Evolutionary conservation across 2,329 filamentous ascomycete genomes (phyloP).

Genomic region (Fusarium sp.): DNA sequence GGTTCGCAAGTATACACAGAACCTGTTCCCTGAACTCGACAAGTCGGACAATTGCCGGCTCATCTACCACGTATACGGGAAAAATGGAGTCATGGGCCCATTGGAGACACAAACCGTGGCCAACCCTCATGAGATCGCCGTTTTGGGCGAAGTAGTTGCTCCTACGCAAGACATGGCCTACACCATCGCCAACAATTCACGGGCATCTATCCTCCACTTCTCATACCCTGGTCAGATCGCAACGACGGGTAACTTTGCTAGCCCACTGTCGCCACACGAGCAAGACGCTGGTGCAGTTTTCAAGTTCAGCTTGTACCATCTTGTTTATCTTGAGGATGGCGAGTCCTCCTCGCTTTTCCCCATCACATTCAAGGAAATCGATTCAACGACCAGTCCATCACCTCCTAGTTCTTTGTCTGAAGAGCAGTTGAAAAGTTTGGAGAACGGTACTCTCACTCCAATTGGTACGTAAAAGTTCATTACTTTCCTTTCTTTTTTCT

Average conservation of each 20-base stretch:
- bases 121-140: conserved; percentile 55
- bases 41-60: conserved; percentile 51
- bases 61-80: conserved; percentile 59
- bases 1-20: conserved; percentile 45
- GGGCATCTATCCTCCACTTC: conserved; percentile 57
- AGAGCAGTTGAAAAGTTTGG: neutral
- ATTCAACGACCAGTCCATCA: neutral
- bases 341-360: conserved; percentile 4
- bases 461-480: neutral
- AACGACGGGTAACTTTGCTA: conserved; percentile 62
- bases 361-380: neutral
- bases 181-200: conserved; percentile 55
- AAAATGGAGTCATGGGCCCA: conserved; percentile 51
- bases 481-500: too few species aligned
- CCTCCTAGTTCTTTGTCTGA: neutral
- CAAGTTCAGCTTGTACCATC: conserved; percentile 60
- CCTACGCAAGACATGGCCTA: conserved; percentile 57
- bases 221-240: conserved; percentile 61
- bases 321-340: conserved; percentile 53
- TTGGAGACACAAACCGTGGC: conserved; percentile 41
- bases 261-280: conserved; percentile 39
- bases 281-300: conserved; percentile 51
- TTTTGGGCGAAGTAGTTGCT: conserved; percentile 60
- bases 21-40: conserved; percentile 37
- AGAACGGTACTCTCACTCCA: neutral